Conservation (phyloP, 768 basidiomycete species). For the Podaxis sp. region DNA sequence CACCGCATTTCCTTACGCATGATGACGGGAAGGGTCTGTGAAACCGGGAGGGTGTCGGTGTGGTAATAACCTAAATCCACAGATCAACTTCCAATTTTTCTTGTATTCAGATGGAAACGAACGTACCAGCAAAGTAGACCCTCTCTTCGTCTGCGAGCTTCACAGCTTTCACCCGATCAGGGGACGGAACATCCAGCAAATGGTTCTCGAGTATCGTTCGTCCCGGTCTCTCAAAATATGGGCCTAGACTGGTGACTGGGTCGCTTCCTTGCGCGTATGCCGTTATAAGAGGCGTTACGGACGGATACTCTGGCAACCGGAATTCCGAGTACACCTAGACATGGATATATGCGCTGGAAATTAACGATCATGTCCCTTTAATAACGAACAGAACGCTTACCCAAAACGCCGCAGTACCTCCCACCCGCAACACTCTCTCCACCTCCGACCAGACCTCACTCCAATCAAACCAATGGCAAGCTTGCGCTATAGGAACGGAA, state of each 20-base stretch:
- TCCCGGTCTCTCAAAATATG: conserved; percentile 81
- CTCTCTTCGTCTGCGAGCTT: conserved; percentile 39
- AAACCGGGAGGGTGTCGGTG: not conserved
- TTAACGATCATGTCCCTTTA: not conserved
- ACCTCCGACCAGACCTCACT: conserved; percentile 68
- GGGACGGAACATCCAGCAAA: conserved; percentile 67
- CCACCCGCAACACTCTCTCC: conserved; percentile 53
- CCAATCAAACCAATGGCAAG: conserved; percentile 85
- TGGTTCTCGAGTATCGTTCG: conserved; percentile 72
- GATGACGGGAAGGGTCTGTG: conserved; percentile 39
- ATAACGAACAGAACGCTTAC: conserved; percentile 35
- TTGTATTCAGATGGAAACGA: not conserved
- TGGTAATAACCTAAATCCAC: conserved; percentile 6
- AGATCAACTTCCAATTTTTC: not conserved
- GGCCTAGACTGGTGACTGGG: conserved; percentile 55
- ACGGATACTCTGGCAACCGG: conserved; percentile 60
- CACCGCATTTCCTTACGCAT: conserved; percentile 62
- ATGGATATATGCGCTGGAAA: not conserved
- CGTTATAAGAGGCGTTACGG: conserved; percentile 56
- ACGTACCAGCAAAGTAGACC: conserved; percentile 57
- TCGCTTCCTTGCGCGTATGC: conserved; percentile 63
- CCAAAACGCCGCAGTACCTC: conserved; percentile 75
- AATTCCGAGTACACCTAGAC: conserved; percentile 68
- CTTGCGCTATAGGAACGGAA: conserved; percentile 52
- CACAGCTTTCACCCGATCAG: conserved; percentile 28